Conservation (phyloP, 192 early-diverging fungal species). For the Coemansia aciculifera region DNA sequence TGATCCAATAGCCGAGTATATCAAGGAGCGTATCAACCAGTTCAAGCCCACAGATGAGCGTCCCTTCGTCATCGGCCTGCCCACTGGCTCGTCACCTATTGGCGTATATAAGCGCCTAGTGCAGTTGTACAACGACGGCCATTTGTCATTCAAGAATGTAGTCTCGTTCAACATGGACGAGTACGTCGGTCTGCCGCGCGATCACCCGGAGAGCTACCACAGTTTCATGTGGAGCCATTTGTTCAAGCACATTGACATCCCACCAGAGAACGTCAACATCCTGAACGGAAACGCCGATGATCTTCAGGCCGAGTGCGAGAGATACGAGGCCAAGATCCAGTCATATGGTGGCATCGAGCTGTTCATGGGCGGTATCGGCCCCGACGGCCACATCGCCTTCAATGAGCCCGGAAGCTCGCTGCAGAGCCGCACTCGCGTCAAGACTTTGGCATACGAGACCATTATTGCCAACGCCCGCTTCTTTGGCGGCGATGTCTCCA, state of each 20-base stretch:
- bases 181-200: conserved; percentile 79
- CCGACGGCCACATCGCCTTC: conserved; percentile 91
- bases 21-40: conserved; percentile 75
- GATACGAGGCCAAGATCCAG: conserved; percentile 79
- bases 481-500: conserved; percentile 82
- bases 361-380: conserved; percentile 86
- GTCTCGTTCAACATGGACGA: conserved; percentile 95
- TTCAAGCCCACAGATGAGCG: conserved; percentile 71
- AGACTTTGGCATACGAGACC: conserved; percentile 87
- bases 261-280: conserved; percentile 80
- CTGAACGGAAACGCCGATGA: conserved; percentile 82
- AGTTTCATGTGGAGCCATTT: conserved; percentile 91
- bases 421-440: conserved; percentile 77
- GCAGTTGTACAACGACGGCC: conserved; percentile 64
- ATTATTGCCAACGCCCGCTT: conserved; percentile 85
- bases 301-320: conserved; percentile 75
- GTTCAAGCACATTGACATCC: conserved; percentile 85
- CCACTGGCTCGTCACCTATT: conserved; percentile 84
- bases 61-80: conserved; percentile 84
- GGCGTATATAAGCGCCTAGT: conserved; percentile 81
- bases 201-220: conserved; percentile 88
- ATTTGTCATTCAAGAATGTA: conserved; percentile 75
- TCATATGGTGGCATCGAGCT: conserved; percentile 83
- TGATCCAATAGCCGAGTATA: conserved; percentile 68
- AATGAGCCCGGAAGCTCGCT: conserved; percentile 88